Base-by-base conservation (phyloP, 2,329 filamentous ascomycete genomes). In the Cadophora sp. region DNA sequence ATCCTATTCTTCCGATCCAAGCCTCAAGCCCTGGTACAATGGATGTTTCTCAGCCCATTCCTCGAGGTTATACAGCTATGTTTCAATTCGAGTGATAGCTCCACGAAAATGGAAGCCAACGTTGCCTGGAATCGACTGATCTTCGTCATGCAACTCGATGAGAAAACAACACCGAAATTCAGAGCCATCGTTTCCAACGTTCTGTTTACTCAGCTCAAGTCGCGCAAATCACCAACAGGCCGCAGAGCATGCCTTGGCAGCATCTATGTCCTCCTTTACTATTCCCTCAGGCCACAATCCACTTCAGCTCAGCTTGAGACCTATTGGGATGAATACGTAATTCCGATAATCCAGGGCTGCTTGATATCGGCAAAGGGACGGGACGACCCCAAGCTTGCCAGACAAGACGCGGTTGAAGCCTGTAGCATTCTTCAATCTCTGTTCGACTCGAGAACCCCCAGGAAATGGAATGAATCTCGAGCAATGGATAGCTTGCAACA, bases 71-170 rank as follows among this genome's bases (percentile, higher is more conserved):
- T 97, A 20, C 91, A 97, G 73, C 85, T 84, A 69, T 96, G 93
- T 74, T 93, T 98, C 79, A 97, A 97, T 76, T 91, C 88, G 72
- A 86, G 86, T 62, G 93, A 97, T 70, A 80, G 84, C 3, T 81
- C 84, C 53, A 91, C 90, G 53, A 93, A 90, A 73, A 83, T 87
- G 16, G 89, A 96, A 74, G 92, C 94, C 24, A 93, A 95, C 74
- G 82, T 89, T 65, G 94, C 94, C 0, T 97, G 95, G 92, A 93
- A 92, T 73, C 90, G 92, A 62, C 88, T 97, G 53, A 86, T 96
- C 22, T 97, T 91, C 76, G 86, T 89, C 7, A 84, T 93, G 18
- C 85, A 90, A 63, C 85, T 89, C 0, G 88, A 90, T 70, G 84
- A 88, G 22, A 80, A 82, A 1, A 88, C 85, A 0, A 78, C 81